phyloP scores from a whole-genome alignment of 352 stramenopile species.

The Globisporangium nodosum region DNA sequence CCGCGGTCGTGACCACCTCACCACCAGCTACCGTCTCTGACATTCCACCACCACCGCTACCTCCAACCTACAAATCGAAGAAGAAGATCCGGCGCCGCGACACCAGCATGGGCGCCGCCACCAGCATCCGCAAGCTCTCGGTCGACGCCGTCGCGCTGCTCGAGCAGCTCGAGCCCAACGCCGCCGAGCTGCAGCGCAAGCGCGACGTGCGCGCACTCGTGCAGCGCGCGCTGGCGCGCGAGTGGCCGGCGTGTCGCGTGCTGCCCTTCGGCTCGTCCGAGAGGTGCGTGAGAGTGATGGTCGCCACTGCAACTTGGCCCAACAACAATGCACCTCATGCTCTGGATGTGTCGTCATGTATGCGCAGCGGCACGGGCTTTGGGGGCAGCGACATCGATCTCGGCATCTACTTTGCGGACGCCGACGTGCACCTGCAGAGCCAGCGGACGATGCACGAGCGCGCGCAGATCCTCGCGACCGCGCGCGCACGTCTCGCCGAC shows the following conservation, averaged over 20 bases:
- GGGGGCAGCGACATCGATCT: constrained; percentile 77
- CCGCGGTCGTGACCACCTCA: not conserved
- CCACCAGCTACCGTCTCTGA: not conserved
- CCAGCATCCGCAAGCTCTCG: constrained; percentile 77
- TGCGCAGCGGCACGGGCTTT: constrained; percentile 57
- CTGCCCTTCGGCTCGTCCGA: not conserved
- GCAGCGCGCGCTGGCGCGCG: constrained; percentile 35
- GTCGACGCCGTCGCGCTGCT: constrained; percentile 74
- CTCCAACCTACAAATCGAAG: constrained; percentile 3
- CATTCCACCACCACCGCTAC: not conserved
- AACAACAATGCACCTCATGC: too few species aligned
- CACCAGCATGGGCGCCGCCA: constrained; percentile 61
- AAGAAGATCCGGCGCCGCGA: not conserved
- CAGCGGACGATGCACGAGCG: constrained; percentile 56
- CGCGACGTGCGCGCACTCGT: constrained; percentile 38
- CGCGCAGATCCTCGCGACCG: constrained; percentile 47
- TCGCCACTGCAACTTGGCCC: not conserved
- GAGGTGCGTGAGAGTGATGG: constrained; percentile 5
- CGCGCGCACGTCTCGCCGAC: constrained; percentile 29
- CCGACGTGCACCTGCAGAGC: constrained; percentile 45
- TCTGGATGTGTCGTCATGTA: not conserved
- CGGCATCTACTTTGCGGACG: constrained; percentile 76
- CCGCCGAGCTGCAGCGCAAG: constrained; percentile 44
- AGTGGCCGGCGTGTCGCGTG: constrained; percentile 42
- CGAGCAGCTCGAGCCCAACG: constrained; percentile 76